Conservation (phyloP, 1,284 basidiomycete species). For the Heterobasidion irregulare region DNA sequence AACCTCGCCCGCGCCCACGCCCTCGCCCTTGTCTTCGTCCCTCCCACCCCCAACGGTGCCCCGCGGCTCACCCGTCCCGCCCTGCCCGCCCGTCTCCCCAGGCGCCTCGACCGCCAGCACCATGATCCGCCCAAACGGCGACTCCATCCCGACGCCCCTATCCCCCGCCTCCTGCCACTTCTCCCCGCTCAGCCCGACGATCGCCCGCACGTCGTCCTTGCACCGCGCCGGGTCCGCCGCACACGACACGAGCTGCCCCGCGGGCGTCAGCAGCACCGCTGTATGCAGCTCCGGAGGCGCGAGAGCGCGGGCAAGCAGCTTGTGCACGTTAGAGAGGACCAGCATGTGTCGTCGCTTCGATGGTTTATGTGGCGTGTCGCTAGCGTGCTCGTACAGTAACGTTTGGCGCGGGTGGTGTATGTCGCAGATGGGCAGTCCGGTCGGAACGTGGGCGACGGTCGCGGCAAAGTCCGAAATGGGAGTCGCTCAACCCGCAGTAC, state of each 20-base stretch:
- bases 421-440: not conserved
- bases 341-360: constrained; percentile 34
- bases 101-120: constrained; percentile 46
- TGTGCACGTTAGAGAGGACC: constrained; percentile 50
- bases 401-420: not conserved
- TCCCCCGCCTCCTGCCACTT: constrained; percentile 67
- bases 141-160: constrained; percentile 51
- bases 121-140: constrained; percentile 62
- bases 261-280: constrained; percentile 50
- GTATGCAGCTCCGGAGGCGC: constrained; percentile 49
- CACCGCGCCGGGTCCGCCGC: constrained; percentile 38
- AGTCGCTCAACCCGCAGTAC: too few species aligned
- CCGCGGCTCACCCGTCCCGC: not conserved
- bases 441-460: not conserved
- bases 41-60: constrained; percentile 7
- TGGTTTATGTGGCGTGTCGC: not conserved
- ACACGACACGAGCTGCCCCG: constrained; percentile 54
- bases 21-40: constrained; percentile 25
- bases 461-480: not conserved
- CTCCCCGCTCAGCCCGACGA: constrained; percentile 63
- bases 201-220: constrained; percentile 65
- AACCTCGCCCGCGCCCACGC: constrained; percentile 32
- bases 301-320: constrained; percentile 47
- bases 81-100: not conserved
- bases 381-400: too few species aligned